phyloP scores from a whole-genome alignment of 192 early-diverging fungal genomes.

The Coemansia reversa region DNA sequence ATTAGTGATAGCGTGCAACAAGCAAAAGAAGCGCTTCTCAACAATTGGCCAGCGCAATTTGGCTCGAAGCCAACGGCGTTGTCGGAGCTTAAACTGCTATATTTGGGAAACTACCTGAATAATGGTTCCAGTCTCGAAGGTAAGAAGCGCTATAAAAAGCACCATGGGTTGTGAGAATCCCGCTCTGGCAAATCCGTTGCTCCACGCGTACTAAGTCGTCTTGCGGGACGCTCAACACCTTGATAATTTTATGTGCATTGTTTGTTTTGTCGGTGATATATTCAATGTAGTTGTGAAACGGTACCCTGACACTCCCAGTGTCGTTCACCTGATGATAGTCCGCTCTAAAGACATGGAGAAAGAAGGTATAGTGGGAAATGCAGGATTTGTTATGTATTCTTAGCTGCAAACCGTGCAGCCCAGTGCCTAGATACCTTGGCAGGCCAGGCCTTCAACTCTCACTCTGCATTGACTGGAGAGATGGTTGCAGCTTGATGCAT shows the following conservation, averaged over 20 bases:
- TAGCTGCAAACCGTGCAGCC: neutral
- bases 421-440: constrained; percentile 4
- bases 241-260: neutral
- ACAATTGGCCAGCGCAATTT: constrained; percentile 43
- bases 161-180: neutral
- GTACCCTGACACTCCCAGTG: constrained; percentile 15
- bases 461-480: too few species aligned
- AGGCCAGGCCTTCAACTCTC: neutral
- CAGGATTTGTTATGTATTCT: neutral
- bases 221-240: too few species aligned
- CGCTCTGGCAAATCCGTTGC: too few species aligned
- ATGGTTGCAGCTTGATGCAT: too few species aligned
- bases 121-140: constrained; percentile 32
- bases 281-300: constrained; percentile 21
- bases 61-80: constrained; percentile 26
- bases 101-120: constrained; percentile 41
- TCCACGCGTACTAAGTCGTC: too few species aligned
- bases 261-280: neutral
- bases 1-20: constrained; percentile 29
- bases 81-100: constrained; percentile 41
- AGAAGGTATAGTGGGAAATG: constrained; percentile 15
- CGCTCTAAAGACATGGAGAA: constrained; percentile 14
- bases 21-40: constrained; percentile 36
- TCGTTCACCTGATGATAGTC: constrained; percentile 23
- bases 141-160: constrained; percentile 7